phyloP scores from a whole-genome alignment of 2,329 filamentous ascomycete genomes.

The Lizonia empirigonia region DNA sequence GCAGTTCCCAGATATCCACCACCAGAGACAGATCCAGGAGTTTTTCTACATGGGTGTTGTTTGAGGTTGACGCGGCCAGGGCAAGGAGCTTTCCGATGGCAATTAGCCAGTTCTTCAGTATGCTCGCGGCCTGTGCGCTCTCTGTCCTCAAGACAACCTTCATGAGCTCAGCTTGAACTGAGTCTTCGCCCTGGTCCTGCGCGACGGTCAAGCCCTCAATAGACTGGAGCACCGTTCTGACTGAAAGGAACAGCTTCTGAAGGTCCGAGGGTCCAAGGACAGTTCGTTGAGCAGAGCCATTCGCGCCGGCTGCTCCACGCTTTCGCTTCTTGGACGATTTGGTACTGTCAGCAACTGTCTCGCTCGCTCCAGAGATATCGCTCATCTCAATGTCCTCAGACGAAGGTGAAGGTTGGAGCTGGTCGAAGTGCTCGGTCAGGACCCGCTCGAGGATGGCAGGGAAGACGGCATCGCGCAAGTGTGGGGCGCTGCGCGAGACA shows the following conservation, averaged over 20 bases:
- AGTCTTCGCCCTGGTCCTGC: slow-evolving; percentile 23
- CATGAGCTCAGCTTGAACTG: slow-evolving; percentile 42
- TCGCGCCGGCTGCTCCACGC: slow-evolving; percentile 29
- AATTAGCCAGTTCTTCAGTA: slow-evolving; percentile 45
- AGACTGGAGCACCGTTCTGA: slow-evolving; percentile 27
- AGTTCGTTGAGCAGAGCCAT: slow-evolving; percentile 23
- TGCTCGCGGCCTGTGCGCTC: slow-evolving; percentile 43
- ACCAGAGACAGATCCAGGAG: slow-evolving; percentile 31
- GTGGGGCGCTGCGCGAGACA: slow-evolving; percentile 70
- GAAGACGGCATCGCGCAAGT: slow-evolving; percentile 73
- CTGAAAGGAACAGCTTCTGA: slow-evolving; percentile 30
- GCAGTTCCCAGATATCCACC: slow-evolving; percentile 44
- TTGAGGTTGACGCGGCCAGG: background rate
- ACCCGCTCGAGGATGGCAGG: slow-evolving; percentile 68
- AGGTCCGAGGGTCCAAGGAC: slow-evolving; percentile 19
- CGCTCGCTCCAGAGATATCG: slow-evolving; percentile 37
- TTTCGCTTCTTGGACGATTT: slow-evolving; percentile 46
- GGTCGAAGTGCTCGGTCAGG: slow-evolving; percentile 59
- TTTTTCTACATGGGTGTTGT: slow-evolving; percentile 4
- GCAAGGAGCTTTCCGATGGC: slow-evolving; percentile 27
- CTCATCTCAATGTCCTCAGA: slow-evolving; percentile 18
- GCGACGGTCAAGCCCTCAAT: slow-evolving; percentile 26
- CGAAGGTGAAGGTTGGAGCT: slow-evolving; percentile 2
- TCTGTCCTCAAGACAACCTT: slow-evolving; percentile 44
- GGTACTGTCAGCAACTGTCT: slow-evolving; percentile 30